phyloP scores from a whole-genome alignment of 2,329 filamentous ascomycete genomes.

The Diplocarpon rosae region DNA sequence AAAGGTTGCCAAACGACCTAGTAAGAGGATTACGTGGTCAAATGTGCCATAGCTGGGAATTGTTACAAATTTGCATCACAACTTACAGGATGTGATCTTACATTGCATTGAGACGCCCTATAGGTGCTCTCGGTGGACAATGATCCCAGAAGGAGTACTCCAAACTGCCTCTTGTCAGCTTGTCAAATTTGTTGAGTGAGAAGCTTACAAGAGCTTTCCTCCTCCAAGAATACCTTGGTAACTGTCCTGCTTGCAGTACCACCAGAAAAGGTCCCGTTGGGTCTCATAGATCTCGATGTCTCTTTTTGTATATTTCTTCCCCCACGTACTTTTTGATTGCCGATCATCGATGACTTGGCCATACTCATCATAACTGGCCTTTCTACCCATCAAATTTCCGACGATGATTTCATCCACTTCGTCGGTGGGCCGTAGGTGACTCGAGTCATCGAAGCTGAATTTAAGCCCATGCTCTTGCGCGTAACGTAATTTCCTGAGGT shows the following conservation, averaged over 20 bases:
- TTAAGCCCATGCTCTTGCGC: slow-evolving; percentile 9
- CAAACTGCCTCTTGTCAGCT: slow-evolving; percentile 30
- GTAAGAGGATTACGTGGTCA: slow-evolving; percentile 74
- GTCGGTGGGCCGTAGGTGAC: slow-evolving; percentile 16
- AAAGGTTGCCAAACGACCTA: slow-evolving; percentile 73
- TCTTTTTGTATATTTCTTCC: slow-evolving; percentile 26
- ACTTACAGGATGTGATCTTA: slow-evolving; percentile 30
- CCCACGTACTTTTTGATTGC: slow-evolving; percentile 3
- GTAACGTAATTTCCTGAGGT: slow-evolving; percentile 16
- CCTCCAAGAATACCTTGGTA: slow-evolving; percentile 86
- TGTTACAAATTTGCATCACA: slow-evolving; percentile 12
- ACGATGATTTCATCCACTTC: slow-evolving; percentile 47
- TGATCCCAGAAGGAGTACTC: slow-evolving; percentile 74
- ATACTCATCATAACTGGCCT: slow-evolving; percentile 46
- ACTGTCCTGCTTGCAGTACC: slow-evolving; percentile 88
- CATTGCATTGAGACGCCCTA: slow-evolving; percentile 66
- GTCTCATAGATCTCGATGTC: slow-evolving; percentile 76
- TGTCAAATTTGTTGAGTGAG: neutral
- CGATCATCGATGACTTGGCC: slow-evolving; percentile 33
- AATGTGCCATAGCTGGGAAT: slow-evolving; percentile 67
- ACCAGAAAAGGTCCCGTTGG: slow-evolving; percentile 84
- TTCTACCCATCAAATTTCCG: slow-evolving; percentile 44
- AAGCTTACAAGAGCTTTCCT: slow-evolving; percentile 68
- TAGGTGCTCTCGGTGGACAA: slow-evolving; percentile 72
- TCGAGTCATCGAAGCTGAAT: slow-evolving; percentile 7